phyloP scores from a whole-genome alignment of 495 filamentous ascomycete genomes.

The Aspergillus sclerotioniger region DNA sequence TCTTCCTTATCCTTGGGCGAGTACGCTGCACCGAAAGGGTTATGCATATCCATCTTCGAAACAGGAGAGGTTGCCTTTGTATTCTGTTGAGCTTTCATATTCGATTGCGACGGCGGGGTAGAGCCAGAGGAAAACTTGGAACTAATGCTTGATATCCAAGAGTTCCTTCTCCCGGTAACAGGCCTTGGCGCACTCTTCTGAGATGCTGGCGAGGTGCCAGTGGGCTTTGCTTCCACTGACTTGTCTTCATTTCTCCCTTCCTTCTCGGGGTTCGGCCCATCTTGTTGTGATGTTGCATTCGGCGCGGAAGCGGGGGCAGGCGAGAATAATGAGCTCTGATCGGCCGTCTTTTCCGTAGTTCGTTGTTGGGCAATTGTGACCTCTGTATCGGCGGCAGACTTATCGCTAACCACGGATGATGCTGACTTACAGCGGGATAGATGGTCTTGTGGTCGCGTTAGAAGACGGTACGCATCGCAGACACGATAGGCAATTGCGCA shows the following conservation, averaged over 20 bases:
- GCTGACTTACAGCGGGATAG: conserved; percentile 42
- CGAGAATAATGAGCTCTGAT: conserved; percentile 23
- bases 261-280: conserved; percentile 21
- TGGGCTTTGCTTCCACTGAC: conserved; percentile 21
- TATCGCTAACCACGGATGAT: conserved; percentile 32
- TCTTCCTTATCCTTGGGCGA: conserved; percentile 58
- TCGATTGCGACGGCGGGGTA: conserved; percentile 44
- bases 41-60: conserved; percentile 42
- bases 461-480: not conserved
- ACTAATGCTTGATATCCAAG: conserved; percentile 90
- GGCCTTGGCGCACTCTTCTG: conserved; percentile 41
- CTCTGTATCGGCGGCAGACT: conserved; percentile 23
- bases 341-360: conserved; percentile 21
- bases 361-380: conserved; percentile 17
- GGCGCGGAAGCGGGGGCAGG: conserved; percentile 12
- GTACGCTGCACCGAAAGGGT: conserved; percentile 51
- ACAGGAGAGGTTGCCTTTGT: conserved; percentile 45
- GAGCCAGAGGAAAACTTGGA: conserved; percentile 85
- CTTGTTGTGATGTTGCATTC: conserved; percentile 19
- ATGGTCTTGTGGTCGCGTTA: conserved; percentile 26
- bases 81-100: conserved; percentile 39
- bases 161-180: conserved; percentile 58
- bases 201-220: conserved; percentile 23
- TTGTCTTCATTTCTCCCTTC: conserved; percentile 22
- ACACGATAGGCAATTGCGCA: not conserved